These are phyloP conservation scores for Pseudogymnoascus sp. DNA, from an alignment of 2,329 filamentous ascomycete species.

Conservation along the genomic window DNA sequence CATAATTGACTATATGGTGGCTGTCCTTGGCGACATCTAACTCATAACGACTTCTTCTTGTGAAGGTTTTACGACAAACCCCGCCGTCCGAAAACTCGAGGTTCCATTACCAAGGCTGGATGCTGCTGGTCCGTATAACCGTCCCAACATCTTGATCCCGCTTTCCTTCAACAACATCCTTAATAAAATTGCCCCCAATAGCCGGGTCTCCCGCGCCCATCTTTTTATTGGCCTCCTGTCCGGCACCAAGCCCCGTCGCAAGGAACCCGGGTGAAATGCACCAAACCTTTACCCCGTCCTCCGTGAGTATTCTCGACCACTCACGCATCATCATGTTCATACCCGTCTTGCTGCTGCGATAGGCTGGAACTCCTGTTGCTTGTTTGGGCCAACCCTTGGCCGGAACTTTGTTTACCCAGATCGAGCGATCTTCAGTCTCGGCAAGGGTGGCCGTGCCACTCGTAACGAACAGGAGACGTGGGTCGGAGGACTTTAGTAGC, in stretches of 20 bases:
- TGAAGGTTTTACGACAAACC: background rate
- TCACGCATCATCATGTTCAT: slow-evolving; percentile 44
- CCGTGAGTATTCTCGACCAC: slow-evolving; percentile 35
- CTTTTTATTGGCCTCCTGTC: slow-evolving; percentile 19
- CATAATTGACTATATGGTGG: background rate
- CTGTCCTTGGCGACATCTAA: no score
- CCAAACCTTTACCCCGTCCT: slow-evolving; percentile 45
- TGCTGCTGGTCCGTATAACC: slow-evolving; percentile 23
- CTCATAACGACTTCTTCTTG: background rate
- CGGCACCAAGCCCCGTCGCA: slow-evolving; percentile 38
- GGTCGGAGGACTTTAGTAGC: slow-evolving; percentile 36
- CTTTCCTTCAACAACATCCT: slow-evolving; percentile 34
- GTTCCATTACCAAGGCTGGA: slow-evolving; percentile 20
- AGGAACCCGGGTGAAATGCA: slow-evolving; percentile 41
- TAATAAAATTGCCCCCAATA: slow-evolving; percentile 34
- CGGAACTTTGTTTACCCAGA: slow-evolving; percentile 20
- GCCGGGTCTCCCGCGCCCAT: slow-evolving; percentile 30
- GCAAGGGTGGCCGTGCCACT: slow-evolving; percentile 34
- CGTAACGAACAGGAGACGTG: slow-evolving; percentile 41
- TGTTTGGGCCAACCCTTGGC: slow-evolving; percentile 37
- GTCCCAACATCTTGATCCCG: slow-evolving; percentile 36
- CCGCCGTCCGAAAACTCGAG: background rate
- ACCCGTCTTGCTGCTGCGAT: slow-evolving; percentile 37
- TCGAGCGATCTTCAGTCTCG: slow-evolving; percentile 20
- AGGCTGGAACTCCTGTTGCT: slow-evolving; percentile 25